A percentile compares a stretch with the other conserved stretches of the same genome.
phyloP scores from a whole-genome alignment of 2,329 filamentous ascomycete species.

The Clarireedia homoeocarpa region DNA sequence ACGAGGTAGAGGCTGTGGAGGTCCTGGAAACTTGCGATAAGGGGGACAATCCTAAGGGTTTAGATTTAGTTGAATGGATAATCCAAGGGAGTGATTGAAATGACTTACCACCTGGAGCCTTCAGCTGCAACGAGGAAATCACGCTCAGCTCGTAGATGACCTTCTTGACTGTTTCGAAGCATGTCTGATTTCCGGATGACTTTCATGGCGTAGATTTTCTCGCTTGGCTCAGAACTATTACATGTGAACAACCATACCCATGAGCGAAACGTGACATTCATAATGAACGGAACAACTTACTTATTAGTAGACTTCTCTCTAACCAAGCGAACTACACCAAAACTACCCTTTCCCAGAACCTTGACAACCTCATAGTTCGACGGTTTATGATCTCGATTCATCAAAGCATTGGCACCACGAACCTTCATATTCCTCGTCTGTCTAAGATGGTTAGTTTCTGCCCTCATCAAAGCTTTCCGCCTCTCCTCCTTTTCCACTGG shows the following conservation, averaged over 20 bases:
- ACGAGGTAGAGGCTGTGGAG: conserved; percentile 77
- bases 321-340: conserved; percentile 84
- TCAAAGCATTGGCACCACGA: conserved; percentile 36
- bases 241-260: neutral
- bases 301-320: conserved; percentile 46
- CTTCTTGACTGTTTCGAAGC: conserved; percentile 85
- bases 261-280: neutral
- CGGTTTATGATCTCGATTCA: conserved; percentile 39
- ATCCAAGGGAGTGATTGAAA: neutral
- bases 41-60: conserved; percentile 63
- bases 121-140: conserved; percentile 88
- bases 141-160: conserved; percentile 81
- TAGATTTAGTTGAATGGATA: conserved; percentile 4
- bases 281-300: conserved; percentile 8
- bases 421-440: conserved; percentile 63
- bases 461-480: conserved; percentile 51
- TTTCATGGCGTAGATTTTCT: conserved; percentile 88
- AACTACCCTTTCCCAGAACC: conserved; percentile 85
- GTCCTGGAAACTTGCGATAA: conserved; percentile 88
- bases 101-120: conserved; percentile 64
- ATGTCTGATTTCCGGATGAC: conserved; percentile 92
- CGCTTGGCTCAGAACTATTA: conserved; percentile 19
- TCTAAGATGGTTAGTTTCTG: conserved; percentile 69
- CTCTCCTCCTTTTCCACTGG: conserved; percentile 44
- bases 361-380: conserved; percentile 75